A percentile compares a stretch with the other conserved stretches of the same genome.
phyloP scores from a whole-genome alignment of 345 rosid genomes.

The Eucalyptus microcorys region DNA sequence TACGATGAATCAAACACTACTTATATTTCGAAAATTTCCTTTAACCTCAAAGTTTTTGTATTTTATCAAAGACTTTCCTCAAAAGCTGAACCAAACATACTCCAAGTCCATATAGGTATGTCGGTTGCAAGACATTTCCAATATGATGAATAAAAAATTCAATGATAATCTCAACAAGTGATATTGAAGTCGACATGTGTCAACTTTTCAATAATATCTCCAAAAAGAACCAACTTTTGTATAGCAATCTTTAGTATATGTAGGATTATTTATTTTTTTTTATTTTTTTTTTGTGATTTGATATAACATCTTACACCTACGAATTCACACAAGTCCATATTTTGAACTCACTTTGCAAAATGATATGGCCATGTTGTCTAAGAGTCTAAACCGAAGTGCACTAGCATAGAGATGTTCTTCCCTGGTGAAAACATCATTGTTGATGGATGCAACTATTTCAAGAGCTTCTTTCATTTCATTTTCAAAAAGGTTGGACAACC shows the following conservation, averaged over 20 bases:
- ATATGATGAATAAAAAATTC: neutral
- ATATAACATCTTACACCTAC: neutral
- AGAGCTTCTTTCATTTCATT: constrained; percentile 17
- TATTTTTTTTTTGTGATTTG: neutral
- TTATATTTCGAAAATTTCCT: too few species aligned
- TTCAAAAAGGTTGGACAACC: constrained; percentile 12
- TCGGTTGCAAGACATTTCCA: neutral
- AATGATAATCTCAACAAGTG: neutral
- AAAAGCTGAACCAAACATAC: accelerated
- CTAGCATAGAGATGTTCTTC: constrained; percentile 7
- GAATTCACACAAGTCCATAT: neutral
- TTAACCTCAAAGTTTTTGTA: too few species aligned
- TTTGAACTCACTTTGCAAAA: constrained; percentile 19
- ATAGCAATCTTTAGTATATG: neutral
- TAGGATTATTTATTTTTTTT: neutral
- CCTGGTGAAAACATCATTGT: neutral
- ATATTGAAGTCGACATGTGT: neutral
- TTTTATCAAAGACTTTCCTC: accelerated
- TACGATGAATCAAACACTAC: too few species aligned
- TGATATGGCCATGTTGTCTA: constrained; percentile 19
- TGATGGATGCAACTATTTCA: neutral
- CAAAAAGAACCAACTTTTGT: neutral
- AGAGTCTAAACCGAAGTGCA: constrained; percentile 27
- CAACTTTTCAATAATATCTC: neutral
- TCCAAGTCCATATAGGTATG: too few species aligned